phyloP scores from a whole-genome alignment of 2,329 filamentous ascomycete genomes.

The Apiospora malaysiana region DNA sequence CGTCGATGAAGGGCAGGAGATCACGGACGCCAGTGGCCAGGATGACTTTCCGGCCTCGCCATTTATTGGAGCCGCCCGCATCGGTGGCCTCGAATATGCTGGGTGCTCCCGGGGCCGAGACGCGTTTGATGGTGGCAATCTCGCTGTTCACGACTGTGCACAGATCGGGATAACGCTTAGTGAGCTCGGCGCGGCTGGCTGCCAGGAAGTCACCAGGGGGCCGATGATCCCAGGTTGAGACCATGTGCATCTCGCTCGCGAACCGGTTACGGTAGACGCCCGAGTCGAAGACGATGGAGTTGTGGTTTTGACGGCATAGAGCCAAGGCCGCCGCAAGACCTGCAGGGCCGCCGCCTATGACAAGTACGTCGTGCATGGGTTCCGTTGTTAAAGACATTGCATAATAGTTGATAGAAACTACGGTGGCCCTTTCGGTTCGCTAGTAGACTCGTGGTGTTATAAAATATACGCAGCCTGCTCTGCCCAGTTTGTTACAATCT shows the following conservation, averaged over 20 bases:
- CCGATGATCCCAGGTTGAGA: constrained; percentile 22
- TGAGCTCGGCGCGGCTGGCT: constrained; percentile 18
- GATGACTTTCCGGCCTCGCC: constrained; percentile 22
- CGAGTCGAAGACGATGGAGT: constrained; percentile 22
- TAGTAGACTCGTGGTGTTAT: neutral
- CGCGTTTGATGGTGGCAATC: neutral
- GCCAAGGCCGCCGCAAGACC: constrained; percentile 21
- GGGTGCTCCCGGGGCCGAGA: neutral
- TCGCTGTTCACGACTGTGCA: constrained; percentile 15
- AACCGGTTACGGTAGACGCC: constrained; percentile 18
- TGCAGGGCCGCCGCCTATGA: constrained; percentile 24
- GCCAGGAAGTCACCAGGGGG: constrained; percentile 17
- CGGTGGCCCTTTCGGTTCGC: too few relatives aligned
- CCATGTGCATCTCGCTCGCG: constrained; percentile 24
- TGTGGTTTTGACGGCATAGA: constrained; percentile 21
- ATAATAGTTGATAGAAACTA: neutral
- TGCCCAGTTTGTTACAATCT: neutral
- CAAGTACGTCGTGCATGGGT: constrained; percentile 11
- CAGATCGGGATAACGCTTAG: neutral
- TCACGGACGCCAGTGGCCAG: constrained; percentile 23
- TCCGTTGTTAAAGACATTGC: neutral
- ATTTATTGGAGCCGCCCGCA: neutral
- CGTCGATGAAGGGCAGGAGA: constrained; percentile 21
- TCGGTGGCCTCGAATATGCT: constrained; percentile 22
- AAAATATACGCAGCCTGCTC: neutral